phyloP scores from a whole-genome alignment of 2,329 filamentous ascomycete species.

The Epicoccum sorghinum region DNA sequence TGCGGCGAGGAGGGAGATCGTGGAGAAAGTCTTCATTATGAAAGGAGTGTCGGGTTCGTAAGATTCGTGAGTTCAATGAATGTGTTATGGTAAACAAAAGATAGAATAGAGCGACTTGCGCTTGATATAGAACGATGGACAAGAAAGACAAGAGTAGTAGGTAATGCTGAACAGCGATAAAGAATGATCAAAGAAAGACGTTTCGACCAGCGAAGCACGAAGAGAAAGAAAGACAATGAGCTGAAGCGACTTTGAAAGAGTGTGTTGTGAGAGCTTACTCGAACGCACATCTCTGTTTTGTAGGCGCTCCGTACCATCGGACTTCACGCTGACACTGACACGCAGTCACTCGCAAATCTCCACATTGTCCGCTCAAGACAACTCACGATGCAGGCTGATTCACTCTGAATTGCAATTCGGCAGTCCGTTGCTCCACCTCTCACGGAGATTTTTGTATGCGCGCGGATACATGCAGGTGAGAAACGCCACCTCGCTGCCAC shows the following conservation, averaged over 20 bases:
- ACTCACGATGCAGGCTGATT: not conserved
- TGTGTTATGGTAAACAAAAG: not conserved
- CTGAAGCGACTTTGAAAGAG: not conserved
- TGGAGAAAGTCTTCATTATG: slow-evolving; percentile 6
- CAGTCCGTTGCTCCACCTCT: not conserved
- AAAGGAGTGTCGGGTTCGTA: not conserved
- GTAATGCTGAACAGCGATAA: slow-evolving; percentile 1
- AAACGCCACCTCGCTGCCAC: no score
- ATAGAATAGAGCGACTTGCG: not conserved
- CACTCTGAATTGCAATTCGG: not conserved
- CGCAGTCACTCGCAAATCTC: not conserved
- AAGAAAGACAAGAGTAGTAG: not conserved
- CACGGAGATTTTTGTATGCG: no score
- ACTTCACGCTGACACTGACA: slow-evolving; percentile 6
- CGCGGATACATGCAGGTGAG: no score
- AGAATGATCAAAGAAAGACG: not conserved
- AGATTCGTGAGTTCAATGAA: not conserved
- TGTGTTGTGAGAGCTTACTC: not conserved
- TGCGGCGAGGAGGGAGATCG: not conserved
- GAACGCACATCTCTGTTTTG: not conserved
- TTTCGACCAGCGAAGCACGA: not conserved
- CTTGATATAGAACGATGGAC: slow-evolving; percentile 6
- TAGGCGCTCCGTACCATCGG: not conserved
- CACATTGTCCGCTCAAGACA: slow-evolving; percentile 1
- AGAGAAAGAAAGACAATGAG: not conserved